Percentiles rank a stretch among this genome's conserved stretches.
phyloP scores from a whole-genome alignment of 441 rosid species.

The Euphorbia celastroides region DNA sequence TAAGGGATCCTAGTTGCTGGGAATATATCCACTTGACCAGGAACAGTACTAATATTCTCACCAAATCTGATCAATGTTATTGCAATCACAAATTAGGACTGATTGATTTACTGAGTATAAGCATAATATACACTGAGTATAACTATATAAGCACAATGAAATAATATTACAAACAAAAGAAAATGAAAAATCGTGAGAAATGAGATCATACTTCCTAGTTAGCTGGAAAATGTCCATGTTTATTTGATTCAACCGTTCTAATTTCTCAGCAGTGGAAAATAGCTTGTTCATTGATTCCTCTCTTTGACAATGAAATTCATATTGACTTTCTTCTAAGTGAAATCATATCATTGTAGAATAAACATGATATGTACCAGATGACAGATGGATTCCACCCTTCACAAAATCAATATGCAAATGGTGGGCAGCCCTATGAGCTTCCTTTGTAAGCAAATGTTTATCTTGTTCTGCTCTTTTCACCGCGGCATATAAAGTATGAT shows the following conservation, averaged over 20 bases:
- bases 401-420: constrained; percentile 75
- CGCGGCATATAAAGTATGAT: constrained; percentile 69
- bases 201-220: constrained; percentile 47
- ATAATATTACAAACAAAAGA: neutral
- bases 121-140: no score
- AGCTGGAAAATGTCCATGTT: constrained; percentile 56
- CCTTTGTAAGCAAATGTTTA: constrained; percentile 53
- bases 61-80: constrained; percentile 49
- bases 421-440: constrained; percentile 80
- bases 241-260: constrained; percentile 72
- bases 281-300: constrained; percentile 8
- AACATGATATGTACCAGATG: constrained; percentile 41
- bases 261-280: constrained; percentile 55
- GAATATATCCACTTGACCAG: constrained; percentile 82
- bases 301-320: neutral
- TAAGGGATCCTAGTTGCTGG: constrained; percentile 72
- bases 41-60: constrained; percentile 65
- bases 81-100: constrained; percentile 13
- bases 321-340: neutral
- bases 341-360: constrained; percentile 13
- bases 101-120: no score
- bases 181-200: neutral
- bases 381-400: constrained; percentile 94
- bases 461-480: constrained; percentile 82
- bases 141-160: neutral